Base-by-base conservation (phyloP, 2,329 filamentous ascomycete genomes). In the Neonectria hederae region DNA sequence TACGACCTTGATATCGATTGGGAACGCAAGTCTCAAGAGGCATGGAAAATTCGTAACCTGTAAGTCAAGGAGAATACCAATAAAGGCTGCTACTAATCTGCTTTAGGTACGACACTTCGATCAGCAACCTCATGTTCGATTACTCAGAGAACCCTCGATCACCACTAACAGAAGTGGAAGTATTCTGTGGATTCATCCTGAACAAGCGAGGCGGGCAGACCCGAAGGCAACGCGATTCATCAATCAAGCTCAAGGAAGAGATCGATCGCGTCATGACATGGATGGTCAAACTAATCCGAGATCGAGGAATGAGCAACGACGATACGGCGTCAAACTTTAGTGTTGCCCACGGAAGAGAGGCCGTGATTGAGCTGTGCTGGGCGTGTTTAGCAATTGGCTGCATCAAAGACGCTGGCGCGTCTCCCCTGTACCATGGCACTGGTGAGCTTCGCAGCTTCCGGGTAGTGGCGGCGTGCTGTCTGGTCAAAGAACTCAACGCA, bases 181-280 rank as follows among this genome's bases (percentile, higher is more conserved):
- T 85, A 0, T 87, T 87, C 57, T 85, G 84, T 24, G 86, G 86
- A 9, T 82, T 79, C n/a, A 82, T 88, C n/a, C 74, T 86, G 43
- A 87, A 84, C 74, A 84, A 81, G 65, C 76, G 74, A 0, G 85
- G 85, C 0, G 68, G 77, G 0, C 85, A 86, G 73, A 85, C 82
- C 0, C 76, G 77, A 10, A 81, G 83, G 2, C 84, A 87, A 67
- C 81, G 84, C 3, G 85, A 88, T 51, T 77, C 79, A 2, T 87
- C 85, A 2, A 76, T 81, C 51, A 83, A 83, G 68, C 78, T 88
- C 21, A 83, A 81, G 57, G 84, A 86, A 14, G 83, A 84, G 52
- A 86, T 83, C 52, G 82, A 85, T 46, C 78, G 81, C 9, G 79
- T 84, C 46, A 76, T 82, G 14, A 73, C 76, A 2, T 83, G 79